Evolutionary conservation across 176 grass and related monocot genomes (phyloP).

Genomic region (Cenchrus fungigraminus): DNA sequence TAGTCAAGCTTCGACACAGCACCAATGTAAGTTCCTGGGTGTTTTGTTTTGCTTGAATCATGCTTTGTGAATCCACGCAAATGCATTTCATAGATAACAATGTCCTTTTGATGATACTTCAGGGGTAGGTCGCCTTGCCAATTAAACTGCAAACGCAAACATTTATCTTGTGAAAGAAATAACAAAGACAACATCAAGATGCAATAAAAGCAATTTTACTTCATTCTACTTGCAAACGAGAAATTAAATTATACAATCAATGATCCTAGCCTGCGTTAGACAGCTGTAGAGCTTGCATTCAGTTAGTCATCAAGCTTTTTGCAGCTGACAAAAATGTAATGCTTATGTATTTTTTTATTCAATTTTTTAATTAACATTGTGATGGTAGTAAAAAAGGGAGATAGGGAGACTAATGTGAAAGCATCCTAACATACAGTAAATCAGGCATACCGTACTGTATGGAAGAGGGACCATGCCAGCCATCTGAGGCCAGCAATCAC

Average conservation of each 20-base stretch:
- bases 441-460: constrained; percentile 42
- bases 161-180: constrained; percentile 26
- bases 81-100: constrained; percentile 96
- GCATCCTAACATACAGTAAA: not conserved
- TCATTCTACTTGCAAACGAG: constrained; percentile 28
- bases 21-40: constrained; percentile 80
- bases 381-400: not conserved
- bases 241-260: constrained; percentile 1
- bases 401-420: constrained; percentile 1
- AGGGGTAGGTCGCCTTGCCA: constrained; percentile 89
- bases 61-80: constrained; percentile 89
- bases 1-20: constrained; percentile 82
- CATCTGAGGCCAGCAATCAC: constrained; percentile 85
- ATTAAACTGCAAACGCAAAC: constrained; percentile 74
- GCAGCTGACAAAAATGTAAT: not conserved
- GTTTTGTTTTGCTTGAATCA: constrained; percentile 68
- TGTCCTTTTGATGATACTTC: constrained; percentile 63
- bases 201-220: constrained; percentile 7
- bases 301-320: constrained; percentile 2
- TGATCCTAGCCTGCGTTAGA: not conserved
- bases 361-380: not conserved
- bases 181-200: constrained; percentile 9
- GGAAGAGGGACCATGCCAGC: constrained; percentile 80
- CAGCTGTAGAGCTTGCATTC: not conserved
- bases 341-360: not conserved